Base-by-base conservation (phyloP, 164 flowering plant species). In the Nymphaea colorata region DNA sequence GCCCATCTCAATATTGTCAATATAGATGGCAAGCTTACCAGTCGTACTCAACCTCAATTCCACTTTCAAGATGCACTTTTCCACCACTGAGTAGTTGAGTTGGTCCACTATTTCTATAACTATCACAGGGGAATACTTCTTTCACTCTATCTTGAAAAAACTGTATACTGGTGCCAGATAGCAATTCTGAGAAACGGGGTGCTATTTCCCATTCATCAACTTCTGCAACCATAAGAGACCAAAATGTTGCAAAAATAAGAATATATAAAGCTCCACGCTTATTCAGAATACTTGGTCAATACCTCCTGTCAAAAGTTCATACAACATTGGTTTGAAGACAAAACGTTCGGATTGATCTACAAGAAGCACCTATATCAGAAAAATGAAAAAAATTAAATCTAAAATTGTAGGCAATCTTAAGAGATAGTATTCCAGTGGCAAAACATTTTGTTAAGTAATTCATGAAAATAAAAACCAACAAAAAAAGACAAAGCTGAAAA, bases 151-250 rank as follows among this genome's bases (percentile, higher is more conserved):
- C 99, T 78, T 84, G 84, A 67, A 83, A 75, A 75, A 94, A 94
- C 73, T 84, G 83, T 66, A 94, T 82, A 42, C 81, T 71, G 15
- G 95, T 94, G 78, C 73, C 89, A 64, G 80, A 86, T 57, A 91
- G 83, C 75, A 94, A 79, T 64, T 94, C 99, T 4, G 84, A 75
- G 74, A 94, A 94, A 17, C 89, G 92, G 59, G 99, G 99, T 76
- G 99, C 99, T 74, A 94, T 86, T 79, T 94, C 97, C 97, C 99
- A 94, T 69, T 78, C 81, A 79, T 94, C 99, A 43, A 94, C 99
- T 82, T 94, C 99, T 94, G 88, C 79, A 89, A 62, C 25, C 17
- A 65, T 17, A 51, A 47, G 17, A 44, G 3, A 47, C 14, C 66
- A 57, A 66, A 3, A 42, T 18, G 2, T 12, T 57, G 17, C 36